phyloP scores from a whole-genome alignment of 345 rosid species.

The Barbarea vulgaris region DNA sequence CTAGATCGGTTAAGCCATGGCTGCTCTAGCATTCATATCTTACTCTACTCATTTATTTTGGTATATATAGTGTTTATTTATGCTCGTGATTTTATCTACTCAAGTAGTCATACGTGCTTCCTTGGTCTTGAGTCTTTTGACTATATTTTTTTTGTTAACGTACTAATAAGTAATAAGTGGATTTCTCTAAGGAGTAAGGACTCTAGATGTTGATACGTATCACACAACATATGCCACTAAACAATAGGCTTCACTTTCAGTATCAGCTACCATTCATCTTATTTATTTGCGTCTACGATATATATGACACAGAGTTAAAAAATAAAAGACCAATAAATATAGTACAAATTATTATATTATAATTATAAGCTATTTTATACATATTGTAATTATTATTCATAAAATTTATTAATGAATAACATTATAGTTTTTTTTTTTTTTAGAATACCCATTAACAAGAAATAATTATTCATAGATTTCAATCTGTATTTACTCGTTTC shows the following conservation, averaged over 20 bases:
- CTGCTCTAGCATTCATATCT: not conserved
- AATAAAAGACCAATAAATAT: not conserved
- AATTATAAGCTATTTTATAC: no score
- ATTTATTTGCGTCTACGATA: not conserved
- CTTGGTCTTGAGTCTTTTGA: no score
- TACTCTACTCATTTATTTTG: not conserved
- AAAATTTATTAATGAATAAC: not conserved
- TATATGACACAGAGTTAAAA: not conserved
- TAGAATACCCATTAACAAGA: not conserved
- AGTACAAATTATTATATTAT: not conserved
- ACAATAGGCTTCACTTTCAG: no score
- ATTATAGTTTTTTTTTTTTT: not conserved
- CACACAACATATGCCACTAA: not conserved
- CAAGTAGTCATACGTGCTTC: not conserved
- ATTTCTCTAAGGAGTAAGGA: no score
- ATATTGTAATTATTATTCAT: no score
- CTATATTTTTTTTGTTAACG: not conserved
- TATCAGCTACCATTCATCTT: no score
- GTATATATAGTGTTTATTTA: not conserved
- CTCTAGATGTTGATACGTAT: not conserved
- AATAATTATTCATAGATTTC: not conserved
- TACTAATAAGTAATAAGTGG: not conserved
- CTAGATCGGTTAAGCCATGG: not conserved
- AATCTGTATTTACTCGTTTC: not conserved
- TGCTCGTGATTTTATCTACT: not conserved